A percentile compares a stretch with the other conserved stretches of the same genome.
These are phyloP conservation scores for Coelastrella sp. DNA, from an alignment of 139 green algal species.

Conservation along the genomic window DNA sequence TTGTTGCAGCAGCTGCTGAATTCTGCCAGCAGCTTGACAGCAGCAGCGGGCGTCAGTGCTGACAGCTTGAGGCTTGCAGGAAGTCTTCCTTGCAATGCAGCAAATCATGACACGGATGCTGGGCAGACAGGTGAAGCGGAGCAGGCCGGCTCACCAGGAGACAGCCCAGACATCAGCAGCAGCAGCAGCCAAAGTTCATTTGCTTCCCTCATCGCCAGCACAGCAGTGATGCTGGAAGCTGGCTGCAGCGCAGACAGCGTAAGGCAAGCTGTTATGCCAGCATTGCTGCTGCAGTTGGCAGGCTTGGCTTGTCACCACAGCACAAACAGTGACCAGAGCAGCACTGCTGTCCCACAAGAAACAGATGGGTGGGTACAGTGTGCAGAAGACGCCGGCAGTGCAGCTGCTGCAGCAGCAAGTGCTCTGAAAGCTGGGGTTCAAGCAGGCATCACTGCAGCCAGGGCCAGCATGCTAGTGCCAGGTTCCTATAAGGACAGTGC, in stretches of 20 bases:
- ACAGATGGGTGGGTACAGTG: not conserved
- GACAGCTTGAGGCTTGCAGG: not conserved
- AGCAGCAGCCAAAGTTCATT: not conserved
- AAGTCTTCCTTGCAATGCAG: not conserved
- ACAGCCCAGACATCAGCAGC: not conserved
- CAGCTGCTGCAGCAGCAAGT: constrained; percentile 14
- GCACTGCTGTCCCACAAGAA: not conserved
- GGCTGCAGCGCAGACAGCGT: not conserved
- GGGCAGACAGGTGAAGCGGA: not conserved
- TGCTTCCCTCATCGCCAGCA: not conserved
- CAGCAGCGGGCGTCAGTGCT: not conserved
- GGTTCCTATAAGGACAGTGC: not conserved
- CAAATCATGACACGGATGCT: not conserved
- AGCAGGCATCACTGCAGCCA: constrained; percentile 10
- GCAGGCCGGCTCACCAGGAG: not conserved
- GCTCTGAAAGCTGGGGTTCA: not conserved
- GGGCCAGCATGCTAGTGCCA: not conserved
- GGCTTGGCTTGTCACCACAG: not conserved
- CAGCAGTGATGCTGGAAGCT: constrained; percentile 13
- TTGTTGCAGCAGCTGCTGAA: constrained; percentile 24
- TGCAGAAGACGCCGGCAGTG: not conserved
- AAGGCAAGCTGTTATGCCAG: constrained; percentile 7
- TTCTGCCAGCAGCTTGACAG: not conserved
- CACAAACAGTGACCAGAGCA: too few relatives aligned
- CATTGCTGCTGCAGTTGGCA: constrained; percentile 10